phyloP scores from a whole-genome alignment of 1,284 basidiomycete species.

The Fistulinella cinereoalba region DNA sequence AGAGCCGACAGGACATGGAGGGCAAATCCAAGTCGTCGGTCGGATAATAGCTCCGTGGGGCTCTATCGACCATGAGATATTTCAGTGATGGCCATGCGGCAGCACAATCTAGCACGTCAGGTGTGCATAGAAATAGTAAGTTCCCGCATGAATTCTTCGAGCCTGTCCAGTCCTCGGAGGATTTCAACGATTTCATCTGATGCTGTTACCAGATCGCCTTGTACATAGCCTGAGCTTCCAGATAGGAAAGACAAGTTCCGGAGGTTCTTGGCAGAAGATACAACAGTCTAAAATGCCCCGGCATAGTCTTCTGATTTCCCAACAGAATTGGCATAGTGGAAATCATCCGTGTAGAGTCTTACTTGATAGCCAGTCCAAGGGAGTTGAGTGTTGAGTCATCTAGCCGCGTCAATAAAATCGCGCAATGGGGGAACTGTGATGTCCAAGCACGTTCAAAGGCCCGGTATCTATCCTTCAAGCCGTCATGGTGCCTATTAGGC shows the following conservation, averaged over 20 bases:
- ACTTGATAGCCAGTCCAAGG: constrained; percentile 8
- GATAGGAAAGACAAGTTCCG: too few relatives aligned
- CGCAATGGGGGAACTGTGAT: too few relatives aligned
- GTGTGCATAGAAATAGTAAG: not conserved
- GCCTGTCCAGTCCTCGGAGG: constrained; percentile 1
- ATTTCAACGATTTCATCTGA: not conserved
- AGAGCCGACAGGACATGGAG: not conserved
- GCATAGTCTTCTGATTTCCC: not conserved
- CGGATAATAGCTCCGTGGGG: not conserved
- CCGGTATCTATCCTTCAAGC: too few relatives aligned
- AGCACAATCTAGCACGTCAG: constrained; percentile 3
- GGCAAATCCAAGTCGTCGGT: not conserved
- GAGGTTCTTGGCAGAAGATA: too few relatives aligned
- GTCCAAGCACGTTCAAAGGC: too few relatives aligned
- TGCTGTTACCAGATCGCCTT: not conserved
- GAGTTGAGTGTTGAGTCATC: too few relatives aligned
- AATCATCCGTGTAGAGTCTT: constrained; percentile 8
- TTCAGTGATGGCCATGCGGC: constrained; percentile 13
- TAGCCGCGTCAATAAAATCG: too few relatives aligned
- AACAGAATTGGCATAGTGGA: not conserved
- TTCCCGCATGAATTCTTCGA: not conserved
- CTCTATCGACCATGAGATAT: not conserved
- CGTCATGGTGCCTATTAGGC: too few relatives aligned
- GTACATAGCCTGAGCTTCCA: too few relatives aligned
- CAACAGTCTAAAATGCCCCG: not conserved